Evolutionary conservation across 2,329 filamentous ascomycete species (phyloP), one percentile per base, ranked within the genome.

Genomic region (Xylariomycetidae sp.): DNA sequence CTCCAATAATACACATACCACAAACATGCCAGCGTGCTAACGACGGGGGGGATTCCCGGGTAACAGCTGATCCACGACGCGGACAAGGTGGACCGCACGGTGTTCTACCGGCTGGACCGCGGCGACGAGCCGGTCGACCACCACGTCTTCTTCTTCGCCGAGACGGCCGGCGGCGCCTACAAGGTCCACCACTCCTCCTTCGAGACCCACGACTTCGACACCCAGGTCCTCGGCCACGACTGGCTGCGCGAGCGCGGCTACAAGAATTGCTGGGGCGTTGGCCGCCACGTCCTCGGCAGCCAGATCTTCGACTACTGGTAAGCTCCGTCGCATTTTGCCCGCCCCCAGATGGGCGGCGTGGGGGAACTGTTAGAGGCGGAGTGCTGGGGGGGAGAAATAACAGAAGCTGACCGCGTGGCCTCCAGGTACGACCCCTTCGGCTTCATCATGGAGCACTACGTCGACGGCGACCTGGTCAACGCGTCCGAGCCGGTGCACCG

Each of bases 251-350:
- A 73, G 41, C 74, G 77, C 53, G 74, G 73, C 2, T 82, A 82
- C 51, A 68, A 67, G 47, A 72, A 68, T 46, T 78, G 78, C 41
- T 86, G 82, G 82, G 82, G 82, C 2, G 73, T 86, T 0, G 82
- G 82, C 0, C 59, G 82, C 32, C 81, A 85, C 60, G 70, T 84
- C 15, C 65, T 85, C 46, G 81, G 81, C 4, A 76, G 70, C 42
- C 81, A 85, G 58, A 75, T 85, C 32, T 86, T 85, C 46, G 79
- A 85, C 49, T 84, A 83, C 54, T 83, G 78, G 78, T 76, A 61
- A 48, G 73, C 67, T n/a, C n/a, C n/a, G n/a, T n/a, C n/a, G 4
- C n/a, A 4, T 5, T 2, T 12, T 19, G 4, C 18, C 4, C 4
- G n/a, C n/a, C n/a, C n/a, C n/a, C n/a, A n/a, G n/a, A n/a, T n/a